Conservation (phyloP, 2,329 filamentous ascomycete species). For the Cordyceps fumosorosea region DNA sequence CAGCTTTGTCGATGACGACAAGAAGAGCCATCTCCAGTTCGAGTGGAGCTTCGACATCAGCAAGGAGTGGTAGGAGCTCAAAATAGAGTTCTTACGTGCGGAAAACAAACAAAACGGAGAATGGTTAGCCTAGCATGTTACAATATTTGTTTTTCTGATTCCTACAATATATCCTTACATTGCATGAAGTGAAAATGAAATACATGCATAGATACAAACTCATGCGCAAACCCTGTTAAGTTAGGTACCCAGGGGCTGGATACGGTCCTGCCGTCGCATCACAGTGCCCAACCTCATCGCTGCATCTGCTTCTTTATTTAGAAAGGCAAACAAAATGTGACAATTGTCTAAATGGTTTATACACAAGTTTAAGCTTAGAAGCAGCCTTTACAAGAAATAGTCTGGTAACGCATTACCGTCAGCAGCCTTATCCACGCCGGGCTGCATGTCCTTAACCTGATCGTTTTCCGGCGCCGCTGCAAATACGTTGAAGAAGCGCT, state of each 20-base stretch:
- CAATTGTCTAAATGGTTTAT: not conserved
- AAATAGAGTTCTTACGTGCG: not conserved
- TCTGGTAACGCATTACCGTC: constrained; percentile 60
- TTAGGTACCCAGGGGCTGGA: too few relatives aligned
- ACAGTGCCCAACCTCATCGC: not conserved
- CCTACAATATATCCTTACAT: constrained; percentile 1
- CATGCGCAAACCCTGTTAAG: not conserved
- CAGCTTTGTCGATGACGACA: constrained; percentile 92
- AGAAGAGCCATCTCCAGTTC: constrained; percentile 82
- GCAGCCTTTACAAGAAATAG: constrained; percentile 55
- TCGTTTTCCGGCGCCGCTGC: constrained; percentile 96
- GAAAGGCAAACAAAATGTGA: not conserved
- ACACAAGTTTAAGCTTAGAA: not conserved
- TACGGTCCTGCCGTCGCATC: not conserved
- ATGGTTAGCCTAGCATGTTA: not conserved
- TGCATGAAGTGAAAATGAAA: not conserved
- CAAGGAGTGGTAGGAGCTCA: constrained; percentile 76
- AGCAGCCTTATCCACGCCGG: constrained; percentile 63
- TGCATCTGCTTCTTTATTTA: not conserved
- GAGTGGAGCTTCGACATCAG: constrained; percentile 95
- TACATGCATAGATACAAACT: not conserved
- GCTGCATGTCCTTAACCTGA: constrained; percentile 76
- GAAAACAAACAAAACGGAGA: not conserved
- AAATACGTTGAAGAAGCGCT: constrained; percentile 96
- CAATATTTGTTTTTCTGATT: constrained; percentile 2